These are phyloP conservation scores for Elongisporangium prolatum DNA, from an alignment of 352 stramenopile species.

Conservation along the genomic window DNA sequence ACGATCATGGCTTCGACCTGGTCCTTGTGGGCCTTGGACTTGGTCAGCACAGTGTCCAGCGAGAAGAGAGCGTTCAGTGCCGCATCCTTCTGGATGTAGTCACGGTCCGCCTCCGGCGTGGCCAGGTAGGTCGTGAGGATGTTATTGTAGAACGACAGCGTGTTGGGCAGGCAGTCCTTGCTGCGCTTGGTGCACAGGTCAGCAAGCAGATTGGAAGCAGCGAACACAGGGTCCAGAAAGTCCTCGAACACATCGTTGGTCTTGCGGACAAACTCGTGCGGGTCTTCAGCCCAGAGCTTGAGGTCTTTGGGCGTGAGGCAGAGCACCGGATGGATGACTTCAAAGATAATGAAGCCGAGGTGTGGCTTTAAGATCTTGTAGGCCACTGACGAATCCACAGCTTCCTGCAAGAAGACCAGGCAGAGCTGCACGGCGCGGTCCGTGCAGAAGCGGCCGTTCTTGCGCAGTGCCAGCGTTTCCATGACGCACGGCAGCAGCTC, in stretches of 20 bases:
- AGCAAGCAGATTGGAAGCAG: slow-evolving; percentile 91
- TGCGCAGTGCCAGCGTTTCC: slow-evolving; percentile 91
- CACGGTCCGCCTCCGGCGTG: slow-evolving; percentile 63
- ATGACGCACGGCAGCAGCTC: slow-evolving; percentile 73
- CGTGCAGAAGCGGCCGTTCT: slow-evolving; percentile 94
- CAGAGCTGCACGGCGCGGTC: slow-evolving; percentile 95
- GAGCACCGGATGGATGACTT: slow-evolving; percentile 95
- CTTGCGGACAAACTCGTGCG: slow-evolving; percentile 97
- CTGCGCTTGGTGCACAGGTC: slow-evolving; percentile 94
- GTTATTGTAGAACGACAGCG: slow-evolving; percentile 91
- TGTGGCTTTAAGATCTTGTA: slow-evolving; percentile 98
- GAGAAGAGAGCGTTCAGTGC: slow-evolving; percentile 93
- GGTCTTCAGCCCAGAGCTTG: slow-evolving; percentile 94
- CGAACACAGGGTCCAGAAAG: slow-evolving; percentile 94
- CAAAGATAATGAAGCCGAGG: slow-evolving; percentile 95
- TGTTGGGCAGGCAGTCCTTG: slow-evolving; percentile 92
- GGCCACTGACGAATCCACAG: slow-evolving; percentile 92
- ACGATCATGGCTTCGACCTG: slow-evolving; percentile 94
- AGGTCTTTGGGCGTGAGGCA: slow-evolving; percentile 93
- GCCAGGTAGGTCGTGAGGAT: slow-evolving; percentile 90
- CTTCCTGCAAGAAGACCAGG: slow-evolving; percentile 91
- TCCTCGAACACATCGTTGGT: slow-evolving; percentile 97
- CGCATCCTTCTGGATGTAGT: slow-evolving; percentile 96
- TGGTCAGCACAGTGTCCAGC: slow-evolving; percentile 88
- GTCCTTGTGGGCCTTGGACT: slow-evolving; percentile 92